A percentile compares a stretch with the other conserved stretches of the same genome.
Conservation (phyloP, 2,329 filamentous ascomycete species). For the Xylariales sp. region DNA sequence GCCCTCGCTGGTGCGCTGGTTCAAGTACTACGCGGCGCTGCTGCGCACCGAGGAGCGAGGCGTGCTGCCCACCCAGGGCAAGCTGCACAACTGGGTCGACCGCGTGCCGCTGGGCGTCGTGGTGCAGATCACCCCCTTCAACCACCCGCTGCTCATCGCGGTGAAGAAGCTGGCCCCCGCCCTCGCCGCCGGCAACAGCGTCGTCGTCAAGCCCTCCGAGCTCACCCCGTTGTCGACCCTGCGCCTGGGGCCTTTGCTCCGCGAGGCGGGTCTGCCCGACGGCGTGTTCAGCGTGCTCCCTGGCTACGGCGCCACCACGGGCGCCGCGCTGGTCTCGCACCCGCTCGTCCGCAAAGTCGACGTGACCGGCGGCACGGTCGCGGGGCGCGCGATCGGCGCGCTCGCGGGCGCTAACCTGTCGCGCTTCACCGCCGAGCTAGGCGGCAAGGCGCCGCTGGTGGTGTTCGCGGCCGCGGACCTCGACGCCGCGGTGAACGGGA, state of each 20-base stretch:
- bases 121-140: conserved; percentile 53
- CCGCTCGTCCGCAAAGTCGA: conserved; percentile 60
- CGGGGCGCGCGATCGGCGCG: conserved; percentile 63
- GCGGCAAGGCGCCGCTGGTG: conserved; percentile 66
- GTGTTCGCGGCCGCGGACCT: conserved; percentile 63
- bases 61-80: conserved; percentile 60
- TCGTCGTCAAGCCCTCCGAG: conserved; percentile 60
- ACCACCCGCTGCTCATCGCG: conserved; percentile 54
- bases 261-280: conserved; percentile 64
- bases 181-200: conserved; percentile 53
- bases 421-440: conserved; percentile 67
- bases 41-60: conserved; percentile 63
- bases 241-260: conserved; percentile 53
- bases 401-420: conserved; percentile 63
- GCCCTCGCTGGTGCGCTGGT: conserved; percentile 62
- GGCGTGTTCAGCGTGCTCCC: conserved; percentile 63
- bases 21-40: conserved; percentile 66
- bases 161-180: conserved; percentile 59
- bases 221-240: conserved; percentile 60
- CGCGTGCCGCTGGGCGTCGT: conserved; percentile 55
- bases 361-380: conserved; percentile 70
- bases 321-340: conserved; percentile 49
- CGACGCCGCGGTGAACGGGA: conserved; percentile 63
- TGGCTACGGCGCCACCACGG: conserved; percentile 48
- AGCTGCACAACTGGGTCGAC: conserved; percentile 52